phyloP scores from a whole-genome alignment of 768 basidiomycete genomes.

The Tricholoma furcatifolium region DNA sequence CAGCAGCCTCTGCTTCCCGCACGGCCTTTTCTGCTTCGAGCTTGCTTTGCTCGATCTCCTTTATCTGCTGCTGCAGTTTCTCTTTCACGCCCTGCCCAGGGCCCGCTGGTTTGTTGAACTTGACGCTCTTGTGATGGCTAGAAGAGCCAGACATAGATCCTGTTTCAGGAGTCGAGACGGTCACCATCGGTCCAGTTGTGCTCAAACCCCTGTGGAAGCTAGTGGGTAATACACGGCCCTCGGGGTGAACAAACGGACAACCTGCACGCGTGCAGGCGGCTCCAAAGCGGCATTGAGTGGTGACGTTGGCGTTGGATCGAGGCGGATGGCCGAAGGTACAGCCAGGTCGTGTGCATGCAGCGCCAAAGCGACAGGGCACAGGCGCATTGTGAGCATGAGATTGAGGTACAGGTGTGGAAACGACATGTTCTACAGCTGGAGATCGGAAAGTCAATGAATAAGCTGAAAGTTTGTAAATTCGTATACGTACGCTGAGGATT shows the following conservation, averaged over 20 bases:
- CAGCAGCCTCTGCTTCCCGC: conserved; percentile 59
- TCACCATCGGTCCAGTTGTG: conserved; percentile 58
- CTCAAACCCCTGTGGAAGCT: conserved; percentile 80
- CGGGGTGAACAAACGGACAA: conserved; percentile 91
- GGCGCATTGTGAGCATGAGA: conserved; percentile 28
- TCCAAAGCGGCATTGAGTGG: conserved; percentile 78
- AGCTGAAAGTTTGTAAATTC: neutral
- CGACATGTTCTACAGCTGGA: conserved; percentile 35
- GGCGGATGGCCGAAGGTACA: conserved; percentile 72
- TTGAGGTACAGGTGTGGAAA: conserved; percentile 32
- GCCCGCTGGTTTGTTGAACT: conserved; percentile 55
- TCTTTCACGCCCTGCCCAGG: conserved; percentile 41
- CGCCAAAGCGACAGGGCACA: conserved; percentile 67
- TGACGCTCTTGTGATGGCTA: conserved; percentile 69
- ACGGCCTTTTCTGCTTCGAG: conserved; percentile 63
- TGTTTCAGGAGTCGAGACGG: conserved; percentile 57
- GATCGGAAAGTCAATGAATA: neutral
- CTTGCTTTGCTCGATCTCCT: conserved; percentile 68
- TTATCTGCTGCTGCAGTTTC: conserved; percentile 49
- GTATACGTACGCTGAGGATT: conserved; percentile 57
- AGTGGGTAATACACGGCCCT: conserved; percentile 76
- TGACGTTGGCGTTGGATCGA: conserved; percentile 26
- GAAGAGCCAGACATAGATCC: conserved; percentile 57
- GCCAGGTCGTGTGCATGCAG: conserved; percentile 63
- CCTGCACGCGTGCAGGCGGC: conserved; percentile 80